Evolutionary conservation across 1,284 basidiomycete genomes (phyloP).

Genomic region (Sparassis latifolia): DNA sequence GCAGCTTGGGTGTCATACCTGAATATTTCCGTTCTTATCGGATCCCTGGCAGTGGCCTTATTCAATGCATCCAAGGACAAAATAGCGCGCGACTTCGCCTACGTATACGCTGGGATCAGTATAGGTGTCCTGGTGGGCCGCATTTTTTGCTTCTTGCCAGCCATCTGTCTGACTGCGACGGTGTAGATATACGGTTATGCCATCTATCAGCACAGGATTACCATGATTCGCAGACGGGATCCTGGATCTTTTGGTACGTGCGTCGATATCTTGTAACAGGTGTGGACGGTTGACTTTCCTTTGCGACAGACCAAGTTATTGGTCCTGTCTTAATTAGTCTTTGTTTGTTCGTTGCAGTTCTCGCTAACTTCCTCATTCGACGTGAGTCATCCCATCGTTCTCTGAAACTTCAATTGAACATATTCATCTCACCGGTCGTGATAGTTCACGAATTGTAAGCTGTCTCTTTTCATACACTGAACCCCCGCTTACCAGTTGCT

Average conservation of each 20-base stretch:
- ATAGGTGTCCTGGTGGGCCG: constrained; percentile 52
- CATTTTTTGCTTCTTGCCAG: background rate
- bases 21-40: constrained; percentile 80
- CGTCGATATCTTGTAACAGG: background rate
- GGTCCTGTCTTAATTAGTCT: constrained; percentile 80
- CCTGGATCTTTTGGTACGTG: constrained; percentile 85
- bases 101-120: constrained; percentile 79
- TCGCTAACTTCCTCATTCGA: constrained; percentile 83
- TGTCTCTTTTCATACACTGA: background rate
- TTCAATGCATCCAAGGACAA: constrained; percentile 82
- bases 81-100: constrained; percentile 75
- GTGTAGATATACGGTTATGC: constrained; percentile 77
- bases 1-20: constrained; percentile 90
- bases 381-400: constrained; percentile 36
- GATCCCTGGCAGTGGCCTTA: constrained; percentile 81
- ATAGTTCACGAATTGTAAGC: constrained; percentile 41
- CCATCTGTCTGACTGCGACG: background rate
- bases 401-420: constrained; percentile 1
- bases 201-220: constrained; percentile 85
- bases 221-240: constrained; percentile 86
- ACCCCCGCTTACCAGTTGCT: background rate
- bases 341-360: constrained; percentile 77
- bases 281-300: background rate
- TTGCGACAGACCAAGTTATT: constrained; percentile 58
- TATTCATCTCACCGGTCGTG: background rate